Base-by-base conservation (phyloP, 2,329 filamentous ascomycete genomes). In the Claviceps sorghi region DNA sequence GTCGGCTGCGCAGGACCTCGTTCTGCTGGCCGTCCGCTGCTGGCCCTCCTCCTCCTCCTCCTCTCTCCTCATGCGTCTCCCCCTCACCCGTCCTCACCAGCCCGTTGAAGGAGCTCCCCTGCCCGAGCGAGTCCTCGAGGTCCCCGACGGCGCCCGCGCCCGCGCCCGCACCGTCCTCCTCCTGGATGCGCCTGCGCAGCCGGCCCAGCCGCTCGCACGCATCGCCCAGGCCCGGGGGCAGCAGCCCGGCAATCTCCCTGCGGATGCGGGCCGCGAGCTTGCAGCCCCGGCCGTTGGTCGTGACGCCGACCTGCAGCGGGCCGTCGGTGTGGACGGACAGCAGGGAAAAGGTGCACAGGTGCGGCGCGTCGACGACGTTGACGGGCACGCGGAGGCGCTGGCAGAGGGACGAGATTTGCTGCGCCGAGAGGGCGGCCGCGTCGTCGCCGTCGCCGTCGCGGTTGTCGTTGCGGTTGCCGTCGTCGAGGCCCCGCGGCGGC, bases 251-350 rank as follows among this genome's bases (percentile, higher is more conserved):
- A 55, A 98, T 86, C 62, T 97, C 93, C 53, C 93, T 79, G 17
- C 90, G 81, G 60, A 98, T 88, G 29, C 93, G 79, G 10, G 88
- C 88, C 6, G 93, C 88, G 32, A 98, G 78, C 68, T 95, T 96
- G 72, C 93, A 97, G 1, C 93, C 93, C 60, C 86, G 84, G 21
- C 93, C 91, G 54, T 94, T 96, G 1, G 93, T 97, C 3, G 93
- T 97, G 53, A 98, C 86, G 56, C 93, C 93, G 55, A 98, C 84
- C 65, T 97, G 93, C 42, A 98, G 75, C 10, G 93, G 91, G 0
- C 93, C 93, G 62, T 96, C 90, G 52, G 79, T 82, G 66, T 97
- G 83, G 8, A 88, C 94, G 26, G 89, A 93, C 46, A 97, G 80
- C 50, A 98, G 76, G 5, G 86, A 85, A 66, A 98, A 95, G 29